A percentile compares a stretch with the other conserved stretches of the same genome.
phyloP scores from a whole-genome alignment of 805 yeast species.

The Candida awuae region DNA sequence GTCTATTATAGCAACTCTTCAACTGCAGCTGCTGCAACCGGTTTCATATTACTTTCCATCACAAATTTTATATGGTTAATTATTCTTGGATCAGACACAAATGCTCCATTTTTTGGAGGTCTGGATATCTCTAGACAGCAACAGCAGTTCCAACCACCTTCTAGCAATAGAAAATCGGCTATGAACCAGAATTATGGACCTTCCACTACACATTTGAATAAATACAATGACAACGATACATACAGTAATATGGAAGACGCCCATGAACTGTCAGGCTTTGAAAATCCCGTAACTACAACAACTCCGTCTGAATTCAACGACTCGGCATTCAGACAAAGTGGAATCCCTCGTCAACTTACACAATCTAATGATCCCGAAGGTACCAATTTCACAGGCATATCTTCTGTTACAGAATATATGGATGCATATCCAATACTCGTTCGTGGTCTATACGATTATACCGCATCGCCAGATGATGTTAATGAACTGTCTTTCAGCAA shows the following conservation, averaged over 20 bases:
- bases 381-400: conserved; percentile 9
- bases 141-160: not conserved
- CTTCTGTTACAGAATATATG: conserved; percentile 7
- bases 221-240: conserved; percentile 3
- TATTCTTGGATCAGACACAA: conserved; percentile 85
- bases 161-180: conserved; percentile 7
- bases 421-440: conserved; percentile 71
- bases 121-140: conserved; percentile 65
- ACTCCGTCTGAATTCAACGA: conserved; percentile 5
- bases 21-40: conserved; percentile 85
- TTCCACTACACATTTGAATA: not conserved
- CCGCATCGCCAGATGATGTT: conserved; percentile 86
- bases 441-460: conserved; percentile 75
- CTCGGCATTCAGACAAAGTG: conserved; percentile 15
- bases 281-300: conserved; percentile 8
- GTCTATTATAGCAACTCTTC: conserved; percentile 62
- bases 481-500: conserved; percentile 86
- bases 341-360: not conserved
- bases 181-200: not conserved
- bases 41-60: conserved; percentile 75
- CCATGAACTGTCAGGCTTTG: conserved; percentile 13
- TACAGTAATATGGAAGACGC: conserved; percentile 5
- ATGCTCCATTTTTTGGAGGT: conserved; percentile 77
- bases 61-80: conserved; percentile 78
- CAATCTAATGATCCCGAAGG: conserved; percentile 1